These are phyloP conservation scores for Cucurbita argyrosperma DNA, from an alignment of 306 rosid genomes.

Conservation along the genomic window DNA sequence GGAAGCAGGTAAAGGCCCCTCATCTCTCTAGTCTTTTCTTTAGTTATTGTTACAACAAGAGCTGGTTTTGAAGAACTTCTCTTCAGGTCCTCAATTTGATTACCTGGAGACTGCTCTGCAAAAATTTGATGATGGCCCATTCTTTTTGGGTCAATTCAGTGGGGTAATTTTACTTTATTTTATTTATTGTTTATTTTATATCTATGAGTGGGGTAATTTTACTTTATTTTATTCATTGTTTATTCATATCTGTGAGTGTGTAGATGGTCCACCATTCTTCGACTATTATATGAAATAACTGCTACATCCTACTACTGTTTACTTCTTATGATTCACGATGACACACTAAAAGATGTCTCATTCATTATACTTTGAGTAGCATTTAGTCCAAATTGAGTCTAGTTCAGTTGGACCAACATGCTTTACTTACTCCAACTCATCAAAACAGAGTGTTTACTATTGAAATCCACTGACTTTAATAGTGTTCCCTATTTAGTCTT, in stretches of 20 bases:
- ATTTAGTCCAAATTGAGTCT: too few species aligned
- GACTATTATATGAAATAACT: background rate
- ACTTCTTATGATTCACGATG: background rate
- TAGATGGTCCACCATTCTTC: background rate
- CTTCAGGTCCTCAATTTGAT: conserved; percentile 48
- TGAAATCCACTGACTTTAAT: too few species aligned
- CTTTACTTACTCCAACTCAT: too few species aligned
- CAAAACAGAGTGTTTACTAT: too few species aligned
- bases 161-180: conserved; percentile 20
- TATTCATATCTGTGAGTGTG: background rate
- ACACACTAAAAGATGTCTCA: background rate
- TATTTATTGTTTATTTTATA: background rate
- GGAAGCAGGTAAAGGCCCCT: conserved; percentile 25
- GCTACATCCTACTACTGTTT: background rate
- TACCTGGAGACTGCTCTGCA: conserved; percentile 63
- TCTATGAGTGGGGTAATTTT: conserved; percentile 16
- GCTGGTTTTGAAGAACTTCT: background rate
- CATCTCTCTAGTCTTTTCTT: background rate
- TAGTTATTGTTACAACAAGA: background rate
- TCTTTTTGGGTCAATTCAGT: conserved; percentile 62
- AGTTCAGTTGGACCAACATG: too few species aligned
- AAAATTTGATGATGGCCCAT: conserved; percentile 67
- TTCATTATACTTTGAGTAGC: background rate
- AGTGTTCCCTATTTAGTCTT: too few species aligned
- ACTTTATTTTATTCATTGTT: background rate